Evolutionary conservation across 2,329 filamentous ascomycete genomes (phyloP).

Genomic region (Fusarium setosum): DNA sequence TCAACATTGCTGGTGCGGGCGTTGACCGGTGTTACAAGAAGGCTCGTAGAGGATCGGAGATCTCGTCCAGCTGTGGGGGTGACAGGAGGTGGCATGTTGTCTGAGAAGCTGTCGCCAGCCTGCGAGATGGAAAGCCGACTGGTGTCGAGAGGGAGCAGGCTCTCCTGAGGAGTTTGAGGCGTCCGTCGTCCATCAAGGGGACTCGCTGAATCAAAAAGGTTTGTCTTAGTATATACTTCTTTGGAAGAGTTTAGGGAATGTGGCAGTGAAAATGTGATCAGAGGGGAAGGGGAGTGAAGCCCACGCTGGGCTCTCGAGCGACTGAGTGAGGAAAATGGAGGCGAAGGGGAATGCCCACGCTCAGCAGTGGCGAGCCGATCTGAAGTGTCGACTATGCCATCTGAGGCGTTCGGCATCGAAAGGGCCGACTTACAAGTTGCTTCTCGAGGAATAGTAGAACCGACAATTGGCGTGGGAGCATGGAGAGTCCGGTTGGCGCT

Average conservation of each 20-base stretch:
- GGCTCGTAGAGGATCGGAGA: conserved; percentile 60
- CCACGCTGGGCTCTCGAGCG: conserved; percentile 45
- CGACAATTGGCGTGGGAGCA: conserved; percentile 55
- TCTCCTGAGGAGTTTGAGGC: conserved; percentile 84
- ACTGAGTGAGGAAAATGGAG: conserved; percentile 53
- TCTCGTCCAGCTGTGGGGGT: conserved; percentile 79
- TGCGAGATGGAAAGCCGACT: conserved; percentile 86
- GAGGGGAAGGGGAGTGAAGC: conserved; percentile 50
- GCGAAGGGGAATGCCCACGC: conserved; percentile 48
- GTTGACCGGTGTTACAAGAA: conserved; percentile 76
- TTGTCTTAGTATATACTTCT: conserved; percentile 63
- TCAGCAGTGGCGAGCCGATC: conserved; percentile 44
- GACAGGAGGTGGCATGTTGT: conserved; percentile 68
- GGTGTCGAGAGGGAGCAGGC: conserved; percentile 80
- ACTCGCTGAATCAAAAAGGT: conserved; percentile 65
- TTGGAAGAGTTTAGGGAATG: conserved; percentile 44
- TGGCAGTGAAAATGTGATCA: conserved; percentile 42
- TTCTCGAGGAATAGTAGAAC: conserved; percentile 50
- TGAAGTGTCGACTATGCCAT: conserved; percentile 22
- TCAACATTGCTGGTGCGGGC: conserved; percentile 75
- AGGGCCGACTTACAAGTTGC: conserved; percentile 59
- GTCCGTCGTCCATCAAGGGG: conserved; percentile 70
- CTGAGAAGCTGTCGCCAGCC: conserved; percentile 52
- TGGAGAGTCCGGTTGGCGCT: conserved; percentile 59
- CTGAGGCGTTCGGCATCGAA: conserved; percentile 17